phyloP scores from a whole-genome alignment of 352 stramenopile species.

The Phytophthora sp. region DNA sequence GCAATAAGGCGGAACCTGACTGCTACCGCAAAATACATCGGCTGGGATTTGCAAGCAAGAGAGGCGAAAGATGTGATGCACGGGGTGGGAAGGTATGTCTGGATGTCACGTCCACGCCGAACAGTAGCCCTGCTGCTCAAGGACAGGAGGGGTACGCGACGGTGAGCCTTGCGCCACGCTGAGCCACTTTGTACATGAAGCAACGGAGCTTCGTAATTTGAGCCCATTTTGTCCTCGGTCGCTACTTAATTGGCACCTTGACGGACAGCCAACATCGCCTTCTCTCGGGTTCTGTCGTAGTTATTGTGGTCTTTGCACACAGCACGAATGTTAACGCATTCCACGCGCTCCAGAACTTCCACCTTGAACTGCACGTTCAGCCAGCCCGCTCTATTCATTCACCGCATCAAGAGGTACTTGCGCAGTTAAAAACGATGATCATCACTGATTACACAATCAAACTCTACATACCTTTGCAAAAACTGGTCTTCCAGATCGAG shows the following conservation, averaged over 20 bases:
- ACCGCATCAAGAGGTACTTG: too few species aligned
- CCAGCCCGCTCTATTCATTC: conserved; percentile 12
- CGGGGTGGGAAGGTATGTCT: conserved; percentile 8
- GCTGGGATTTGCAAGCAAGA: background rate
- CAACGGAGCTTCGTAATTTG: too few species aligned
- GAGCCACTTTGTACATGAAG: conserved; percentile 4
- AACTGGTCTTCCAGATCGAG: conserved; percentile 64
- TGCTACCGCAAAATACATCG: too few species aligned
- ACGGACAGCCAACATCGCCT: conserved; percentile 6
- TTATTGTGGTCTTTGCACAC: conserved; percentile 19
- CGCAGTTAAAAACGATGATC: background rate
- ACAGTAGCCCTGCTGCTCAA: conserved; percentile 18
- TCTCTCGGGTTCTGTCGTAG: conserved; percentile 17
- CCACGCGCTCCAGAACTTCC: background rate
- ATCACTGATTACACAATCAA: background rate
- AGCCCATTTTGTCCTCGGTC: background rate
- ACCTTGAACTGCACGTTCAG: conserved; percentile 22
- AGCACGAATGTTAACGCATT: conserved; percentile 25
- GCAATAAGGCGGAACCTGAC: too few species aligned
- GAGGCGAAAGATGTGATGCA: conserved; percentile 10
- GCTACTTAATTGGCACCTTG: too few species aligned
- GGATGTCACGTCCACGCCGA: conserved; percentile 12
- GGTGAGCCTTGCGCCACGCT: conserved; percentile 21
- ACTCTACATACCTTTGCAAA: conserved; percentile 45
- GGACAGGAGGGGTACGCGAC: conserved; percentile 24